Evolutionary conservation across 352 stramenopile species (phyloP).

Genomic region (Phytopythium litorale): DNA sequence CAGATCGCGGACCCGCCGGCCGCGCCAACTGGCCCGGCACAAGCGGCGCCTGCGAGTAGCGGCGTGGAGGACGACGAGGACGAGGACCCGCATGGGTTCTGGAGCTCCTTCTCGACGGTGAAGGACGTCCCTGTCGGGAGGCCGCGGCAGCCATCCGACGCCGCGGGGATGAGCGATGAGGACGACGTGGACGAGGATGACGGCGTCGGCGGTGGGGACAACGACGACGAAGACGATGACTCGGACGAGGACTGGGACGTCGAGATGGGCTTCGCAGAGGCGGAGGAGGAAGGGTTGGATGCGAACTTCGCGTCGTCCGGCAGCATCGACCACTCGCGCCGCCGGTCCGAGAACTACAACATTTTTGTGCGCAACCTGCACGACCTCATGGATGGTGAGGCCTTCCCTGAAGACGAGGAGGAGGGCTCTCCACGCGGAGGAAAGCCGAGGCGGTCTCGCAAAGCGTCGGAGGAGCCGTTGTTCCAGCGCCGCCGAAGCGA

Average conservation of each 20-base stretch:
- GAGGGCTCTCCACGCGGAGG: conserved; percentile 12
- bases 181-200: conserved; percentile 5
- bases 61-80: conserved; percentile 19
- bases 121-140: conserved; percentile 9
- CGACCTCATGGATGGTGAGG: conserved; percentile 74
- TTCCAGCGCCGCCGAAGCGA: conserved; percentile 52
- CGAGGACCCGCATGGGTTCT: conserved; percentile 12
- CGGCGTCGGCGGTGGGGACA: conserved; percentile 5
- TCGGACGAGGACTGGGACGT: conserved; percentile 74
- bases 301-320: conserved; percentile 20
- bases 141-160: conserved; percentile 1
- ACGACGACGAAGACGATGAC: conserved; percentile 15
- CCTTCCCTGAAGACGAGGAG: conserved; percentile 49
- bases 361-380: conserved; percentile 78
- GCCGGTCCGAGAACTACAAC: conserved; percentile 76
- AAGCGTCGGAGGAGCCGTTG: conserved; percentile 49
- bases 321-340: conserved; percentile 52
- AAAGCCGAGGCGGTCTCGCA: conserved; percentile 11
- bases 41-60: conserved; percentile 8
- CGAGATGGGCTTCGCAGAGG: conserved; percentile 69
- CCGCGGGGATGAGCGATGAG: background rate
- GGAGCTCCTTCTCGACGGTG: conserved; percentile 12
- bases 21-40: background rate
- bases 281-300: conserved; percentile 10
- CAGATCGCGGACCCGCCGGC: conserved; percentile 2